Evolutionary conservation across 1,284 basidiomycete species (phyloP).

Genomic region (Porogramme epimiltina): DNA sequence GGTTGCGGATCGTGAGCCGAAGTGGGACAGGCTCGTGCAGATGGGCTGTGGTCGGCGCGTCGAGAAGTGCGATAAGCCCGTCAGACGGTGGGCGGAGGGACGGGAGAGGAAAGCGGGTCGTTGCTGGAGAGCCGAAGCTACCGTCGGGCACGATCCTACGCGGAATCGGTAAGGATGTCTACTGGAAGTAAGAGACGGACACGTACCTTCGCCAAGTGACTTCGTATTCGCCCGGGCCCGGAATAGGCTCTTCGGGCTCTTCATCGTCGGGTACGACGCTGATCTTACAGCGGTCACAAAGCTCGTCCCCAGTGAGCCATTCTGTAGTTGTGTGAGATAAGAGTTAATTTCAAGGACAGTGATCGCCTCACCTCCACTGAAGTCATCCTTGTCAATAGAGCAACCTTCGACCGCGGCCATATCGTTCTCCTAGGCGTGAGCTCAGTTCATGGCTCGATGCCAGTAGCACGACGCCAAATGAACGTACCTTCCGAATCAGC

Average conservation of each 20-base stretch:
- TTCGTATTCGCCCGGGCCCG: slow-evolving; percentile 58
- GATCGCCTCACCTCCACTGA: slow-evolving; percentile 28
- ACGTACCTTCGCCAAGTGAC: slow-evolving; percentile 69
- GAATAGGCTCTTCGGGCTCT: slow-evolving; percentile 38
- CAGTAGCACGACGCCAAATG: not conserved
- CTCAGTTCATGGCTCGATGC: too few species aligned
- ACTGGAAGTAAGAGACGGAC: not conserved
- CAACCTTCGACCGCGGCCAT: slow-evolving; percentile 47
- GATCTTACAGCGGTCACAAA: slow-evolving; percentile 57
- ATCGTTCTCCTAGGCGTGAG: slow-evolving; percentile 42
- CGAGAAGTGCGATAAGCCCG: slow-evolving; percentile 62
- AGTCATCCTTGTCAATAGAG: slow-evolving; percentile 40
- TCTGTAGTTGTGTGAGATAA: slow-evolving; percentile 39
- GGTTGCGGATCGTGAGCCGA: slow-evolving; percentile 64
- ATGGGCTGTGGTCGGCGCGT: slow-evolving; percentile 57
- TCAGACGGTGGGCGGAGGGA: slow-evolving; percentile 57
- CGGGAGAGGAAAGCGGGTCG: slow-evolving; percentile 59
- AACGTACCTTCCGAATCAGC: slow-evolving; percentile 47
- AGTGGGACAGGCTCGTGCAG: slow-evolving; percentile 63
- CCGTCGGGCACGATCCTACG: slow-evolving; percentile 46
- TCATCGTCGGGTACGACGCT: slow-evolving; percentile 47
- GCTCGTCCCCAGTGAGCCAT: slow-evolving; percentile 63
- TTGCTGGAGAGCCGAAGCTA: slow-evolving; percentile 43
- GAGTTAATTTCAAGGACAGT: not conserved
- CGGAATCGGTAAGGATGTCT: not conserved